These are phyloP conservation scores for Aspergillus melleus DNA, from an alignment of 2,329 filamentous ascomycete species.

Conservation along the genomic window DNA sequence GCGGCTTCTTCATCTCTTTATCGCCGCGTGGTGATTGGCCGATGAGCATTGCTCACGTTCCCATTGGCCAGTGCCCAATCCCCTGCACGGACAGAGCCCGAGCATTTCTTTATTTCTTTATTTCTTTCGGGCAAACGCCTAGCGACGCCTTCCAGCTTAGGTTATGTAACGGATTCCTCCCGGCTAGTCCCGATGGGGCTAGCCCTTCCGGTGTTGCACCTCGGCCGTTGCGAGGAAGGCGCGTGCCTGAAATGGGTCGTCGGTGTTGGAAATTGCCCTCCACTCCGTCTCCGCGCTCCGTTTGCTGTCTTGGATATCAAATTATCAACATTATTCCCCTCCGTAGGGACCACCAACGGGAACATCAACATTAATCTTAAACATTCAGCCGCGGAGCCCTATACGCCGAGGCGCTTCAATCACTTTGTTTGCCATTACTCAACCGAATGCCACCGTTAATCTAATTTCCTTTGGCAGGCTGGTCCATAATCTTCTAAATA, in stretches of 20 bases:
- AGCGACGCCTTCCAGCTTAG: background rate
- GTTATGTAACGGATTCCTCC: slow-evolving; percentile 12
- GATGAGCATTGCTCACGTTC: background rate
- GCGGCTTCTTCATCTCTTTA: slow-evolving; percentile 17
- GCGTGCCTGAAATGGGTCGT: background rate
- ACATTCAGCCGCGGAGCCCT: no score
- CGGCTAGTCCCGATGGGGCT: slow-evolving; percentile 1
- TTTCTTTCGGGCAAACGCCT: slow-evolving; percentile 9
- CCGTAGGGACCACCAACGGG: no score
- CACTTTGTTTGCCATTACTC: background rate
- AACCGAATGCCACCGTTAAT: background rate
- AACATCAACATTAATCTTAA: no score
- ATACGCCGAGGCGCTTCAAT: no score
- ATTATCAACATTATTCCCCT: no score
- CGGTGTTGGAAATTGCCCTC: background rate
- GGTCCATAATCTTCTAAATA: background rate
- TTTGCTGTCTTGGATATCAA: no score
- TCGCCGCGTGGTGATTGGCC: slow-evolving; percentile 16
- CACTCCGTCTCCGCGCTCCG: no score
- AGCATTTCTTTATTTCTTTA: slow-evolving; percentile 2
- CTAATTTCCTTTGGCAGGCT: background rate
- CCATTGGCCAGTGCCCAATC: slow-evolving; percentile 15
- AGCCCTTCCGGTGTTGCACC: slow-evolving; percentile 6
- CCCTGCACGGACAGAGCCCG: slow-evolving; percentile 23
- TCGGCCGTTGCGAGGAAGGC: slow-evolving; percentile 8